These are phyloP conservation scores for Rhodomyrtus tomentosa DNA, from an alignment of 345 rosid species.

Conservation along the genomic window DNA sequence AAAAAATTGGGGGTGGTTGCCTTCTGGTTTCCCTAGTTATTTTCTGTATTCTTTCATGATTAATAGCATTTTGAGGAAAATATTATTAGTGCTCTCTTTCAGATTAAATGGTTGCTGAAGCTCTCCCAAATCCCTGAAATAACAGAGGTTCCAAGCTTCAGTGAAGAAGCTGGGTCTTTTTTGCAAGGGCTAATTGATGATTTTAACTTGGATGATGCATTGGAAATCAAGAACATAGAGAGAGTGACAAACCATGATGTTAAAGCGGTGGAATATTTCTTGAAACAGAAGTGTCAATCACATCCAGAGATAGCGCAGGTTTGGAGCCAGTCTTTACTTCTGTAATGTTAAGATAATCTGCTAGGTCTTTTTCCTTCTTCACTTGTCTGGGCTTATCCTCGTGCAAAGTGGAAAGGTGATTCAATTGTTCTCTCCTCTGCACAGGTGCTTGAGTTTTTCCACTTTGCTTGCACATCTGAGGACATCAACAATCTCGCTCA, in stretches of 20 bases:
- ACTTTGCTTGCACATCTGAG: constrained; percentile 94
- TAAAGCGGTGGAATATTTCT: constrained; percentile 85
- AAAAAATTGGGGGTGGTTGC: not conserved
- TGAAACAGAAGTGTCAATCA: constrained; percentile 76
- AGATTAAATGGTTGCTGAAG: constrained; percentile 86
- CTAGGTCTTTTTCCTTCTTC: not conserved
- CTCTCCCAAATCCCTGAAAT: constrained; percentile 75
- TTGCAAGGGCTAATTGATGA: constrained; percentile 63
- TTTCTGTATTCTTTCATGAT: not conserved
- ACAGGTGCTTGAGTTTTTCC: constrained; percentile 93
- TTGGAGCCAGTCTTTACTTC: not conserved
- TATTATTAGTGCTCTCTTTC: not conserved
- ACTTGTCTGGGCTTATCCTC: not conserved
- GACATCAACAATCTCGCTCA: constrained; percentile 95
- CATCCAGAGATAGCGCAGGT: constrained; percentile 84
- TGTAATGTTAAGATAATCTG: not conserved
- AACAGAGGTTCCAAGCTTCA: constrained; percentile 73
- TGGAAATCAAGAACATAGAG: constrained; percentile 77
- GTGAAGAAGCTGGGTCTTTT: constrained; percentile 43
- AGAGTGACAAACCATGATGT: constrained; percentile 89
- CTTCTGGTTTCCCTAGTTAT: not conserved
- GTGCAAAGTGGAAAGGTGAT: not conserved
- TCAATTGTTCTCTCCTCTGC: not conserved
- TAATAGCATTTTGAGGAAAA: not conserved
- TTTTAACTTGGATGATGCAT: constrained; percentile 58